Conservation (phyloP, 2,329 filamentous ascomycete genomes). For the Diaporthe amygdali region DNA sequence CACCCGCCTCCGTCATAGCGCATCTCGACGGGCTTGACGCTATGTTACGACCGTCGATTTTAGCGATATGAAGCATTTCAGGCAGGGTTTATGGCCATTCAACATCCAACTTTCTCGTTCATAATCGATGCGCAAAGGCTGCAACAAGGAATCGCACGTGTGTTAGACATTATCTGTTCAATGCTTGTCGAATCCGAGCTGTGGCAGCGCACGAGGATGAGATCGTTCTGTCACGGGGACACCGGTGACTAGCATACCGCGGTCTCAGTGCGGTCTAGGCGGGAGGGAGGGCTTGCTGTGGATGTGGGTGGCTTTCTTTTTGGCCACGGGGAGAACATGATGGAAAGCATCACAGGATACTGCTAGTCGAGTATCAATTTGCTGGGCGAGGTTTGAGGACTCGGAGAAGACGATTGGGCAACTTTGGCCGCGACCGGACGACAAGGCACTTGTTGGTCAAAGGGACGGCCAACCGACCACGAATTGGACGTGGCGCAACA, state of each 20-base stretch:
- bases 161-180: neutral
- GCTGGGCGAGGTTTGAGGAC: neutral
- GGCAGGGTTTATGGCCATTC: neutral
- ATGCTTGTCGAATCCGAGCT: neutral
- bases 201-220: neutral
- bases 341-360: slow-evolving; percentile 18
- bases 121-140: neutral
- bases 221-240: neutral
- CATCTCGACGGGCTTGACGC: neutral
- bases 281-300: neutral
- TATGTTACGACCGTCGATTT: neutral
- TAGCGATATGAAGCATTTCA: slow-evolving; percentile 10
- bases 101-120: neutral
- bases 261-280: neutral
- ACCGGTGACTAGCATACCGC: neutral
- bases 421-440: neutral
- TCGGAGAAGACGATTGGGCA: neutral
- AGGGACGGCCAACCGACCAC: neutral
- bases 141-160: neutral
- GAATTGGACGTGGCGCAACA: neutral
- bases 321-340: neutral
- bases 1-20: neutral
- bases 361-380: slow-evolving; percentile 10
- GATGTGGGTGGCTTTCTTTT: neutral
- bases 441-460: slow-evolving; percentile 1